A percentile compares a stretch with the other conserved stretches of the same genome.
phyloP scores from a whole-genome alignment of 345 rosid genomes.

The Salix koriyanagi region DNA sequence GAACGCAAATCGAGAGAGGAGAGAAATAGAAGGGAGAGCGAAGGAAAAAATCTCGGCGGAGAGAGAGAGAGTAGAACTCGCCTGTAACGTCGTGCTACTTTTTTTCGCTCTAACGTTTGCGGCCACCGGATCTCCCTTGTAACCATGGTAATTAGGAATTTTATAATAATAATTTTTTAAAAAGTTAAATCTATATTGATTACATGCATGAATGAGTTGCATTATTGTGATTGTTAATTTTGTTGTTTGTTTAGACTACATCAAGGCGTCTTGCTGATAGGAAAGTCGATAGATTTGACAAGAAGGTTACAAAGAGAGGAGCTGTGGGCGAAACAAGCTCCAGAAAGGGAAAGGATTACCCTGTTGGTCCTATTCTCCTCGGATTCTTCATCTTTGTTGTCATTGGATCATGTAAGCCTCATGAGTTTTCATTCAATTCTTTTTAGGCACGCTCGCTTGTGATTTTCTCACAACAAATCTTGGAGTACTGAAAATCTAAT shows the following conservation, averaged over 20 bases:
- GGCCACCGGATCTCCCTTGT: conserved; percentile 18
- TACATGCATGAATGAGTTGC: no score
- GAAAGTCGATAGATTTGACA: conserved; percentile 76
- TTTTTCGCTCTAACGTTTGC: conserved; percentile 16
- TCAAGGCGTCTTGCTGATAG: conserved; percentile 82
- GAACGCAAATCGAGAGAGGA: background rate
- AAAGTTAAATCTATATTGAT: background rate
- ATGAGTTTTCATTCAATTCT: background rate
- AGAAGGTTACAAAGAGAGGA: conserved; percentile 84
- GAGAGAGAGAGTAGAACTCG: conserved; percentile 13
- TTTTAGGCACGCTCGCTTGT: background rate
- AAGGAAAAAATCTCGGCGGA: background rate
- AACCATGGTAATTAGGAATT: conserved; percentile 33
- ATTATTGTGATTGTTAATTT: background rate
- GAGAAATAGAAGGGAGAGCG: background rate
- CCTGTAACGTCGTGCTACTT: conserved; percentile 2
- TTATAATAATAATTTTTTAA: background rate
- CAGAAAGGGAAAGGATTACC: conserved; percentile 83
- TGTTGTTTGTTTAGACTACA: conserved; percentile 56
- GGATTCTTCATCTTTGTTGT: conserved; percentile 93
- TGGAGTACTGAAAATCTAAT: no score
- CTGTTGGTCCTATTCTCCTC: conserved; percentile 86
- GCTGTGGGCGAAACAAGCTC: conserved; percentile 74
- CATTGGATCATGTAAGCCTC: conserved; percentile 80
- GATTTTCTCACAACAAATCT: no score